These are phyloP conservation scores for Scedosporium aurantiacum DNA, from an alignment of 2,329 filamentous ascomycete species.

Conservation along the genomic window DNA sequence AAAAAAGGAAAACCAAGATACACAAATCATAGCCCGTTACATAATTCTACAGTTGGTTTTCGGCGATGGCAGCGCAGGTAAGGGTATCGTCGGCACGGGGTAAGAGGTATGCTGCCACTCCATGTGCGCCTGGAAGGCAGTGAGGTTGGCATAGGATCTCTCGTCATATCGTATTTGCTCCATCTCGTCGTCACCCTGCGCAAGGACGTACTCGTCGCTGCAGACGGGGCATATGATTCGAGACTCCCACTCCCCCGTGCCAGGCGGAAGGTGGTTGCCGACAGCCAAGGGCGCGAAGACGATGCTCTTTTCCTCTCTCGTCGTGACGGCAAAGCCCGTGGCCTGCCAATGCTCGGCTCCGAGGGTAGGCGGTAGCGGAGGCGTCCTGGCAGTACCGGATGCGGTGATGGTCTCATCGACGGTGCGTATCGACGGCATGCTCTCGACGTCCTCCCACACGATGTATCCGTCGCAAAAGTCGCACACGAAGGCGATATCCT, in stretches of 20 bases:
- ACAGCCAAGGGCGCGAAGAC: constrained; percentile 47
- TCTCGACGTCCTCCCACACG: constrained; percentile 44
- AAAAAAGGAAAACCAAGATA: constrained; percentile 5
- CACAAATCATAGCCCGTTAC: constrained; percentile 20
- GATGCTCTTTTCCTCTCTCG: constrained; percentile 34
- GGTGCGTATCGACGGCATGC: constrained; percentile 36
- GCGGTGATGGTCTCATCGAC: constrained; percentile 16
- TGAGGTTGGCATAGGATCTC: constrained; percentile 35
- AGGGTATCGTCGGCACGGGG: constrained; percentile 16
- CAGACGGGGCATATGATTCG: constrained; percentile 44
- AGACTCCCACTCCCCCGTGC: constrained; percentile 39
- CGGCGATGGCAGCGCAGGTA: constrained; percentile 6
- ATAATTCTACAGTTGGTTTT: constrained; percentile 34
- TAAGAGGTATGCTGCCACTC: constrained; percentile 42
- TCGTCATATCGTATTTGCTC: constrained; percentile 38
- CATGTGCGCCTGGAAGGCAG: constrained; percentile 40
- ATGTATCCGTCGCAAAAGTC: constrained; percentile 52
- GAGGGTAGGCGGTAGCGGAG: constrained; percentile 12
- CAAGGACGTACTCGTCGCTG: constrained; percentile 34
- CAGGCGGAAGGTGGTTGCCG: constrained; percentile 44
- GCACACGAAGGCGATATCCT: constrained; percentile 46
- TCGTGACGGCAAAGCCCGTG: constrained; percentile 28
- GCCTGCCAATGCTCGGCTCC: constrained; percentile 40
- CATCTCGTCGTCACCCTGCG: constrained; percentile 35
- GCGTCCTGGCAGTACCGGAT: constrained; percentile 12